Evolutionary conservation across 2,329 filamentous ascomycete genomes (phyloP).

Genomic region (Colletotrichum brevisporum): DNA sequence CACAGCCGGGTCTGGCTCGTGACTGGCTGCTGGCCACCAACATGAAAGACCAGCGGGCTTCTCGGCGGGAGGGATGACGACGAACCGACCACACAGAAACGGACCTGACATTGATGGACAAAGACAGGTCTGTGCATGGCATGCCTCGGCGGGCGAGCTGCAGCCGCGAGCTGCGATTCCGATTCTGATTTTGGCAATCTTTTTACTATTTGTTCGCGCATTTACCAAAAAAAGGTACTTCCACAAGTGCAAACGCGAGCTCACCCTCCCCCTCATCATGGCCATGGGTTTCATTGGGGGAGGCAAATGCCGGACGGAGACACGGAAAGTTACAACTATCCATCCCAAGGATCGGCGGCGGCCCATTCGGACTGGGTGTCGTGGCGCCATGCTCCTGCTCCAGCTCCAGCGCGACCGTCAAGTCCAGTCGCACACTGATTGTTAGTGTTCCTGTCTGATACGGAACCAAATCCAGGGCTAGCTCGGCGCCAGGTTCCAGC

Average conservation of each 20-base stretch:
- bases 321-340: slow-evolving; percentile 23
- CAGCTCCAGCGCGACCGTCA: background rate
- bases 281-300: slow-evolving; percentile 33
- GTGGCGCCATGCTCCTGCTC: slow-evolving; percentile 22
- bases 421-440: no score
- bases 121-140: slow-evolving; percentile 37
- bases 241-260: slow-evolving; percentile 18
- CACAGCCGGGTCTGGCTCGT: slow-evolving; percentile 12
- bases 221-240: background rate
- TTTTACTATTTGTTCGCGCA: slow-evolving; percentile 3
- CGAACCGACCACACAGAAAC: slow-evolving; percentile 18
- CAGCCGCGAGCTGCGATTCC: slow-evolving; percentile 6
- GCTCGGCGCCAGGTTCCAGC: no score
- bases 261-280: background rate
- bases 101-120: slow-evolving; percentile 14
- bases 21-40: slow-evolving; percentile 22
- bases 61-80: slow-evolving; percentile 11
- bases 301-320: slow-evolving; percentile 18
- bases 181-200: background rate
- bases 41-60: slow-evolving; percentile 10
- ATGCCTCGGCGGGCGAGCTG: slow-evolving; percentile 19
- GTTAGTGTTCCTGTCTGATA: background rate
- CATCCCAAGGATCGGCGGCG: slow-evolving; percentile 28
- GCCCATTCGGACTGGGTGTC: slow-evolving; percentile 1
- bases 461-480: background rate